These are phyloP conservation scores for Pyrus betulifolia DNA, from an alignment of 306 rosid species.

Conservation along the genomic window DNA sequence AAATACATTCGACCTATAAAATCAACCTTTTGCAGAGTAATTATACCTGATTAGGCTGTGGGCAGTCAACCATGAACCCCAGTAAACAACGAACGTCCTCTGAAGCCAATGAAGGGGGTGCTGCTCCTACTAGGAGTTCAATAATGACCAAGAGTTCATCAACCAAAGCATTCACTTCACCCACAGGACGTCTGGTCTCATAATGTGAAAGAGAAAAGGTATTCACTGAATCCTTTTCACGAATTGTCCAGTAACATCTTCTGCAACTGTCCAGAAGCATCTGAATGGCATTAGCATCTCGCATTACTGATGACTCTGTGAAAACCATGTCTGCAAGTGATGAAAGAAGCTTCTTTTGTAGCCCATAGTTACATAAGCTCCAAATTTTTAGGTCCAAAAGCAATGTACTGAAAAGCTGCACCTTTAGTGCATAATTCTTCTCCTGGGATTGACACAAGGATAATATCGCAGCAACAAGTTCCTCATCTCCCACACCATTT, in stretches of 20 bases:
- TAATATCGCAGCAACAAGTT: conserved; percentile 85
- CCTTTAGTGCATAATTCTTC: conserved; percentile 67
- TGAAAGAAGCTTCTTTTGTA: conserved; percentile 95
- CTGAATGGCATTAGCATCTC: conserved; percentile 96
- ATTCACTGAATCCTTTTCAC: conserved; percentile 73
- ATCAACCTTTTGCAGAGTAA: conserved; percentile 13
- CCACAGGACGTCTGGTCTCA: conserved; percentile 67
- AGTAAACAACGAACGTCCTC: conserved; percentile 79
- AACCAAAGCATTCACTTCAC: conserved; percentile 97
- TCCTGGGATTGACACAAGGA: conserved; percentile 83
- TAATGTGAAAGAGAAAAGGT: conserved; percentile 56
- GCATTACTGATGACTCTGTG: conserved; percentile 80
- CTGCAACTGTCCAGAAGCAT: conserved; percentile 96
- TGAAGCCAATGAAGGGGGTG: conserved; percentile 63
- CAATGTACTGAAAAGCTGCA: conserved; percentile 79
- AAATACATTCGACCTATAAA: not conserved
- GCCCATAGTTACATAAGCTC: conserved; percentile 93
- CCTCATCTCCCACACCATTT: conserved; percentile 81
- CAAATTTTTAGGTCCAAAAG: conserved; percentile 83
- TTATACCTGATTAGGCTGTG: conserved; percentile 85
- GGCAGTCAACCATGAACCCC: conserved; percentile 87
- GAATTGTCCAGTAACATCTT: conserved; percentile 88
- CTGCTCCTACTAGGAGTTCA: conserved; percentile 84
- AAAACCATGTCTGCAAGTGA: conserved; percentile 99
- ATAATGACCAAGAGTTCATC: conserved; percentile 88